Conservation (phyloP, 2,329 filamentous ascomycete species). For the Penicillium paneum region DNA sequence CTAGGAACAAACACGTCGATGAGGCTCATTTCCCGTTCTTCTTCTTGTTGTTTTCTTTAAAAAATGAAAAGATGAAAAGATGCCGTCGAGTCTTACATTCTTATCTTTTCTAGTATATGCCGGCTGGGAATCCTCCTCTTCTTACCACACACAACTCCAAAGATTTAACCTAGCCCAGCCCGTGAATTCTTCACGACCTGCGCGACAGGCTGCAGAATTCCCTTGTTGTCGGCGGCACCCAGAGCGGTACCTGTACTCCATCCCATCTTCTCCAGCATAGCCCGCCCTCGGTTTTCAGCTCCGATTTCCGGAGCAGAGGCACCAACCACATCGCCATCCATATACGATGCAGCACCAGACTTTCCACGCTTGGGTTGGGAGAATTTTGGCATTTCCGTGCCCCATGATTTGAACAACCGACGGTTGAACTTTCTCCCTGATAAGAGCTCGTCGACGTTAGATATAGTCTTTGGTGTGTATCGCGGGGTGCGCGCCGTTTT, state of each 20-base stretch:
- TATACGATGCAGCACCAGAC: constrained; percentile 55
- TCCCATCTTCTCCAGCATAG: constrained; percentile 95
- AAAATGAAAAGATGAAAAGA: neutral
- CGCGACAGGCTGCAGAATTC: constrained; percentile 78
- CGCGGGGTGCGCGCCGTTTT: constrained; percentile 66
- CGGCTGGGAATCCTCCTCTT: neutral
- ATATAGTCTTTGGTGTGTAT: constrained; percentile 57
- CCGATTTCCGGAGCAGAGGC: constrained; percentile 80
- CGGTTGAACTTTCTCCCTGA: constrained; percentile 33
- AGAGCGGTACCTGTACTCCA: constrained; percentile 85
- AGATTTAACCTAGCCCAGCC: constrained; percentile 68
- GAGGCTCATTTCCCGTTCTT: neutral
- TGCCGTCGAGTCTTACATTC: neutral
- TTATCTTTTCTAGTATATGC: too few relatives aligned
- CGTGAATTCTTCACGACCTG: constrained; percentile 85
- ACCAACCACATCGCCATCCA: constrained; percentile 85
- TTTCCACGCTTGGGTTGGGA: constrained; percentile 35
- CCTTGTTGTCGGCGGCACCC: constrained; percentile 78
- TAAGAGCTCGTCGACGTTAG: constrained; percentile 43
- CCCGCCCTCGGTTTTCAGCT: constrained; percentile 74
- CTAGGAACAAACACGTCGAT: neutral
- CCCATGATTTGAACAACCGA: constrained; percentile 26
- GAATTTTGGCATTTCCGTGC: constrained; percentile 19
- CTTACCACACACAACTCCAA: neutral
- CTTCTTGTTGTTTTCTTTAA: neutral